These are phyloP conservation scores for Wallacemonas rigidus DNA, from an alignment of 208 protist genomes.

Conservation along the genomic window DNA sequence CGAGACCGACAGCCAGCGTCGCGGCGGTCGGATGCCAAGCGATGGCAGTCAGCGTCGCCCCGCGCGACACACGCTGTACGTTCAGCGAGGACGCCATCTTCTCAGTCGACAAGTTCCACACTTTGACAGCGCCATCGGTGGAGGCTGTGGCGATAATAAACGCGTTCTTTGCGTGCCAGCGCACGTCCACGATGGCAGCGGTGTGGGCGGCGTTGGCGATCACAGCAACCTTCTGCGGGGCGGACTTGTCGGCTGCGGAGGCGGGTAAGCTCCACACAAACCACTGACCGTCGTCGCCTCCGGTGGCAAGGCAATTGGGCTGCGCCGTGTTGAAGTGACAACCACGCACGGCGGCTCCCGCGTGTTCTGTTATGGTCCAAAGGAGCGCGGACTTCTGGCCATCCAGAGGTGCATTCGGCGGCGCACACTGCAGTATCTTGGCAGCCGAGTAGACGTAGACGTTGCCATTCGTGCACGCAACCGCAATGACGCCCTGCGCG, in stretches of 20 bases:
- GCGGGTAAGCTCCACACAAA: constrained; percentile 93
- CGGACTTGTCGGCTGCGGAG: constrained; percentile 29
- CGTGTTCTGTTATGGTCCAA: constrained; percentile 83
- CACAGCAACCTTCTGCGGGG: constrained; percentile 52
- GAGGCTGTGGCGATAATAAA: constrained; percentile 95
- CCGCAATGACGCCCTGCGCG: constrained; percentile 68
- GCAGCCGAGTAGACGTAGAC: constrained; percentile 73
- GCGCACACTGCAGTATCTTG: constrained; percentile 40
- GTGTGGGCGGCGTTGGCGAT: constrained; percentile 58
- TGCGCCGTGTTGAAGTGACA: constrained; percentile 95
- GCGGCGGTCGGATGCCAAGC: constrained; percentile 95
- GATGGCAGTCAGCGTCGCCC: constrained; percentile 70
- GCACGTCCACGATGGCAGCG: constrained; percentile 58
- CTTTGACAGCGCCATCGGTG: constrained; percentile 82
- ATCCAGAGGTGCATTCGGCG: constrained; percentile 22
- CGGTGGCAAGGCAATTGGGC: constrained; percentile 82
- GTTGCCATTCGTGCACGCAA: constrained; percentile 58
- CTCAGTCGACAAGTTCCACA: constrained; percentile 96
- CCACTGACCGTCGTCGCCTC: constrained; percentile 66
- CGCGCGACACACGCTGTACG: constrained; percentile 69
- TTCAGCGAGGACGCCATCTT: constrained; percentile 85
- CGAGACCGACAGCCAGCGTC: constrained; percentile 93
- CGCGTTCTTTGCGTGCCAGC: constrained; percentile 82
- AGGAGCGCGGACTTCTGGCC: constrained; percentile 53
- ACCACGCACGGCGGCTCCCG: constrained; percentile 64